Percentiles rank a stretch among this genome's conserved stretches.
Conservation (phyloP, 257 asterid species). For the Nicotiana noctiflora region DNA sequence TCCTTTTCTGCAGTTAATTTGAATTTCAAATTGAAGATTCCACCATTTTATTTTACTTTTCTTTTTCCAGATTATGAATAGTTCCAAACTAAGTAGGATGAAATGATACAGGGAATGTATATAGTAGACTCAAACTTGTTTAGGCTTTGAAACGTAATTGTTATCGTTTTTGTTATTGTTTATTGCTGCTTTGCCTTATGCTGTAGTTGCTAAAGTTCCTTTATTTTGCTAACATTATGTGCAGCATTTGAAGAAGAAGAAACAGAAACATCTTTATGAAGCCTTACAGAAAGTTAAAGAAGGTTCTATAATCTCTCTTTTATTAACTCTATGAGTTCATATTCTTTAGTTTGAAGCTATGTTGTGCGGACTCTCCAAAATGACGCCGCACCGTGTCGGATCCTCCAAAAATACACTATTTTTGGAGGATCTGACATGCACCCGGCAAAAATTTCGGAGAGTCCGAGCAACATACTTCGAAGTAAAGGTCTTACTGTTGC, state of each 20-base stretch:
- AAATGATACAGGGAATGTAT: background rate
- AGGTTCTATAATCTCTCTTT: constrained; percentile 14
- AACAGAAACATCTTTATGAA: constrained; percentile 37
- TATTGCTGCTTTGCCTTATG: background rate
- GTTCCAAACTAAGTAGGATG: background rate
- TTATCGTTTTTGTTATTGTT: background rate
- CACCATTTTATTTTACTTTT: background rate
- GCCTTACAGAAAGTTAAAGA: constrained; percentile 45
- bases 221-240: constrained; percentile 2
- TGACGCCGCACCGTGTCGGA: no score
- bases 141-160: background rate
- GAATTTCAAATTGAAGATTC: background rate
- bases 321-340: no score
- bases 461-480: no score
- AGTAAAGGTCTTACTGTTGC: background rate
- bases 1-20: background rate
- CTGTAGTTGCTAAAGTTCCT: background rate
- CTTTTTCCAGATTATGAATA: background rate
- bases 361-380: no score
- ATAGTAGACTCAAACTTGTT: background rate
- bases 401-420: no score
- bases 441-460: no score
- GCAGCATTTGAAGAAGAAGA: constrained; percentile 38
- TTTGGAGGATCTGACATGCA: no score
- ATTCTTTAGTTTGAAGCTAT: no score